Base-by-base conservation (phyloP, 1,284 basidiomycete genomes). In the Exobasidium rhododendri region DNA sequence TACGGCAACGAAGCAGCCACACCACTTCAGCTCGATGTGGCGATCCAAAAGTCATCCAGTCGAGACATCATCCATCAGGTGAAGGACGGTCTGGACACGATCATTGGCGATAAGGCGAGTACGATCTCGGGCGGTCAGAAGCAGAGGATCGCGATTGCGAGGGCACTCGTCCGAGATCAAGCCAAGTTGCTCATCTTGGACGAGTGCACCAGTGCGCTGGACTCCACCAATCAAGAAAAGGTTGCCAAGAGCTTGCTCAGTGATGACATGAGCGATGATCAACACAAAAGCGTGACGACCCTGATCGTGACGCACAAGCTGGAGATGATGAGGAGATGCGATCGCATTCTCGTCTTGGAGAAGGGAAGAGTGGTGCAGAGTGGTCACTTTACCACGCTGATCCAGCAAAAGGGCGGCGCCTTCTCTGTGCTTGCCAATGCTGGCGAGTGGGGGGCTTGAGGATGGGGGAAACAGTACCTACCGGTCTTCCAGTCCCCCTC, bases 121-220 rank as follows among this genome's bases (percentile, higher is more conserved):
- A 85, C 92, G 54, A 86, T 97, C 62, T 94, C 92, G 0, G 94
- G 94, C 31, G 94, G 94, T 0, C 94, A 98, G 79, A 91, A 90
- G 1, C 94, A 98, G 81, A 86, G 94, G 2, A 81, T 98, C 6
- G 89, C 90, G 74, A 92, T 97, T 68, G 94, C 94, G 0, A 85
- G 94, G 1, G 92, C 93, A 0, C 84, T 97, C 14, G 87, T 89
- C n/a, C 79, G 83, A 6, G 83, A 86, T 11, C 13, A 22, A 17
- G 52, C 52, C 14, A 84, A 83, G 35, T 85, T 96, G n/a, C 83
- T 97, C 31, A 87, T 97, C 53, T 83, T 97, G 53, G 94, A 97
- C 81, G 94, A 97, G 80, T 94, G 91, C 77, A 98, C 94, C 5
- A 89, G 87, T 45, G 91, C 94, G 4, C 83, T 97, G 61, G 94